Evolutionary conservation across 1,284 basidiomycete genomes (phyloP), one percentile per base, ranked within the genome.

Genomic region (Trametes hirsuta): DNA sequence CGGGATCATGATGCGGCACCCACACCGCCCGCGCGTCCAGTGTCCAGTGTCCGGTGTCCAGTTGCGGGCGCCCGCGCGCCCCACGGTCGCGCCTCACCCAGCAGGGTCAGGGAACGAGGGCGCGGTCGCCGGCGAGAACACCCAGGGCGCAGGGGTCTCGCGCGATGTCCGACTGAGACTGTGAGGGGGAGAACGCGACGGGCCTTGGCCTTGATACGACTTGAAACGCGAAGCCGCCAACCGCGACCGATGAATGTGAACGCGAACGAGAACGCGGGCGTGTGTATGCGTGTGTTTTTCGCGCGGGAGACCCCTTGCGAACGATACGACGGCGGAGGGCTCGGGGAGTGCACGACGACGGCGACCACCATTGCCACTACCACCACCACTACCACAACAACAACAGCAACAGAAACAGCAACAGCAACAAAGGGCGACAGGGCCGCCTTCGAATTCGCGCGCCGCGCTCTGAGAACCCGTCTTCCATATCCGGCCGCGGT

Each of bases 1-100:
- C n/a, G 42, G 39, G 22, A 55, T 51, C 61, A 39, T 51, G 56
- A 62, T 52, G 50, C n/a, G 30, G 34, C 47, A 61, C 59, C 59
- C 54, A 61, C 59, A 41, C 44, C 49, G 50, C 53, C 34, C 54
- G 30, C 25, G 34, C 15, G 45, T 21, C 47, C 47, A 18, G 18
- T 18, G 18, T 18, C 18, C 18, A 18, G 18, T 18, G 18, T 18
- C 18, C 18, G 18, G 18, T 18, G 18, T 18, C 18, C 18, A 18
- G 18, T 18, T 18, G 18, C 18, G 18, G 18, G 18, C 18, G 50
- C 53, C 39, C 54, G 30, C 25, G 34, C 15, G 45, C 34, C 47
- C 47, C 54, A 49, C 54, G 54, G 39, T 55, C 30, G 30, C 30
- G 30, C 40, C 12, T 40, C 41, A 44, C 15, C 21, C 35, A 50